Percentiles rank a stretch among this genome's conserved stretches.
phyloP scores from a whole-genome alignment of 495 filamentous ascomycete species.

The Podospora pseudocomata region DNA sequence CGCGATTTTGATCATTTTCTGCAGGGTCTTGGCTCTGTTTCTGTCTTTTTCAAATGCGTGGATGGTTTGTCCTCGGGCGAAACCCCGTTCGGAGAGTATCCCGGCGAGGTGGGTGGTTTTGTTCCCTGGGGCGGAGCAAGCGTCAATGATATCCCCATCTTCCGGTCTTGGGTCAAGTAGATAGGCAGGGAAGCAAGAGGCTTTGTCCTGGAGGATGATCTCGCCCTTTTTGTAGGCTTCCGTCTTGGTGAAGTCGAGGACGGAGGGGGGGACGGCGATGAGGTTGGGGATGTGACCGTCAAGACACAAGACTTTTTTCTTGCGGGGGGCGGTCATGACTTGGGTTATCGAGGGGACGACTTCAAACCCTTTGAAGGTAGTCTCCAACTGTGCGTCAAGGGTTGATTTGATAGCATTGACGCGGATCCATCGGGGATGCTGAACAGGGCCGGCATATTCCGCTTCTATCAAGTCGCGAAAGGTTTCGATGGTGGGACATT shows the following conservation, averaged over 20 bases:
- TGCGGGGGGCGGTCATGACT: conserved; percentile 30
- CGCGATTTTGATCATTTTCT: conserved; percentile 77
- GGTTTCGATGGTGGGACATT: conserved; percentile 59
- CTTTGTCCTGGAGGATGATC: conserved; percentile 93
- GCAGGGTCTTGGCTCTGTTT: conserved; percentile 62
- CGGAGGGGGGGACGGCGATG: conserved; percentile 65
- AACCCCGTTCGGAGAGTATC: conserved; percentile 44
- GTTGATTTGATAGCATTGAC: conserved; percentile 75
- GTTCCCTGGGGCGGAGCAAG: conserved; percentile 91
- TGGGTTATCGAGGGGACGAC: conserved; percentile 46
- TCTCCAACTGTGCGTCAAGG: conserved; percentile 62
- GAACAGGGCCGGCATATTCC: conserved; percentile 25
- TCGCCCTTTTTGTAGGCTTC: conserved; percentile 68
- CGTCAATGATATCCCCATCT: conserved; percentile 76
- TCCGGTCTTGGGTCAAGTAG: conserved; percentile 60
- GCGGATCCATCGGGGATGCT: conserved; percentile 80
- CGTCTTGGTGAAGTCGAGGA: conserved; percentile 60
- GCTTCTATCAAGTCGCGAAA: conserved; percentile 57
- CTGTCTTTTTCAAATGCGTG: conserved; percentile 70
- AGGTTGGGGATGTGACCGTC: conserved; percentile 81
- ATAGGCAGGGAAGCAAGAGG: conserved; percentile 91
- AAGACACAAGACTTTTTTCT: conserved; percentile 44
- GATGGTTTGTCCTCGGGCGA: conserved; percentile 31
- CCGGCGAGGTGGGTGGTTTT: conserved; percentile 94
- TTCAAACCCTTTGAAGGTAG: conserved; percentile 61